phyloP scores from a whole-genome alignment of 257 asterid genomes.

The Nicotiana otophora region DNA sequence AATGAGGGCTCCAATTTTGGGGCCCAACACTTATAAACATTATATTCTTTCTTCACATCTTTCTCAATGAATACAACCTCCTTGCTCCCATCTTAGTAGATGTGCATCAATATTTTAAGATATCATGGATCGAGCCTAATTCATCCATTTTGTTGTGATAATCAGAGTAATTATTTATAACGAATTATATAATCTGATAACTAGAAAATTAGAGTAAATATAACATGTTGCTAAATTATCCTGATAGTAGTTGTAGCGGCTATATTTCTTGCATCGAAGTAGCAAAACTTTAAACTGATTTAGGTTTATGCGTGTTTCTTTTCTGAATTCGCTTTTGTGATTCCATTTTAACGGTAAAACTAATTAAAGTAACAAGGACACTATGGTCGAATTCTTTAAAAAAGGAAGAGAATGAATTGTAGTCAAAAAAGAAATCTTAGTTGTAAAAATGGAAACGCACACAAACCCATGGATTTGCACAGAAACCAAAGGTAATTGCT shows the following conservation, averaged over 20 bases:
- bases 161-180: too few species aligned
- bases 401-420: neutral
- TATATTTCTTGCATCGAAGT: too few species aligned
- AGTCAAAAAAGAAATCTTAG: constrained; percentile 9
- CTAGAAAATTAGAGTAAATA: too few species aligned
- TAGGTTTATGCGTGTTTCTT: neutral
- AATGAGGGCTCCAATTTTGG: neutral
- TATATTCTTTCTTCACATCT: too few species aligned
- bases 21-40: neutral
- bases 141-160: neutral
- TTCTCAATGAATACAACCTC: neutral
- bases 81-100: neutral
- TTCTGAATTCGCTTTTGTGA: neutral
- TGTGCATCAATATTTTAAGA: neutral
- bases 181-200: too few species aligned
- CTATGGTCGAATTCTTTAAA: constrained; percentile 2
- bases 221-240: too few species aligned
- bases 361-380: neutral
- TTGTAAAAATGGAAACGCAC: constrained; percentile 6
- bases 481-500: neutral
- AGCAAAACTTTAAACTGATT: neutral
- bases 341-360: neutral
- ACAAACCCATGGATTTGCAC: constrained; percentile 12
- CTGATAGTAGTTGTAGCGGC: too few species aligned
- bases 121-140: neutral